Percentiles rank a stretch among this genome's conserved stretches.
phyloP scores from a whole-genome alignment of 495 filamentous ascomycete genomes.

The Symbiotaphrina buchneri region DNA sequence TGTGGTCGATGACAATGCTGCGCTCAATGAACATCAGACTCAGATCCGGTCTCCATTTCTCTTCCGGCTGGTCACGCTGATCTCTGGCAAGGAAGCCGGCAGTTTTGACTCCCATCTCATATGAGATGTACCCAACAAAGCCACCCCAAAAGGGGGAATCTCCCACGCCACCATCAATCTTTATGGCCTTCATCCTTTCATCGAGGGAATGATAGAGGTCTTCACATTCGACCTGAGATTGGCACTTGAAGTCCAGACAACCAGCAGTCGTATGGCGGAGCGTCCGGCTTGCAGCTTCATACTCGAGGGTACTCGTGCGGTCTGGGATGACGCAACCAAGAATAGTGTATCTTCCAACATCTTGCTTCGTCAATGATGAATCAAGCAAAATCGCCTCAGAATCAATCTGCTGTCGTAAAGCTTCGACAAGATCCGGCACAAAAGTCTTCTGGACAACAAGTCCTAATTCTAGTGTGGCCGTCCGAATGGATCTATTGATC shows the following conservation, averaged over 20 bases:
- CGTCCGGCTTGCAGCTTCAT: not conserved
- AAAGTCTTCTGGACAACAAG: not conserved
- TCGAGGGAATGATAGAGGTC: conserved; percentile 20
- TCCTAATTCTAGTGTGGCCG: too few relatives aligned
- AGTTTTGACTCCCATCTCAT: conserved; percentile 55
- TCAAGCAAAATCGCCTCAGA: conserved; percentile 32
- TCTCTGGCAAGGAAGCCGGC: conserved; percentile 21
- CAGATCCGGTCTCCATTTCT: conserved; percentile 32
- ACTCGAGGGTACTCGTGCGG: conserved; percentile 14
- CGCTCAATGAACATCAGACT: conserved; percentile 56
- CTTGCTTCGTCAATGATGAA: conserved; percentile 20
- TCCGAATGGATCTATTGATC: too few relatives aligned
- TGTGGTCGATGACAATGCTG: conserved; percentile 64
- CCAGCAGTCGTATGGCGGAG: conserved; percentile 1
- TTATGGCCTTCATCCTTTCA: conserved; percentile 29
- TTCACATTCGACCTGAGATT: conserved; percentile 10
- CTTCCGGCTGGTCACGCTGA: conserved; percentile 1
- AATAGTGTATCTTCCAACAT: conserved; percentile 40
- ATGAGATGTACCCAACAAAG: conserved; percentile 74
- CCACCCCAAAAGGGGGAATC: conserved; percentile 62
- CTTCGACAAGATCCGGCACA: not conserved
- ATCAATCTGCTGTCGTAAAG: too few relatives aligned
- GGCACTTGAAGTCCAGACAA: not conserved
- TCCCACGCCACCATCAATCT: conserved; percentile 16
- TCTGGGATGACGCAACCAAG: conserved; percentile 33